Percentiles rank a stretch among this genome's conserved stretches.
These are phyloP conservation scores for Saccharomycopsis fodiens DNA, from an alignment of 805 yeast genomes.

Conservation along the genomic window DNA sequence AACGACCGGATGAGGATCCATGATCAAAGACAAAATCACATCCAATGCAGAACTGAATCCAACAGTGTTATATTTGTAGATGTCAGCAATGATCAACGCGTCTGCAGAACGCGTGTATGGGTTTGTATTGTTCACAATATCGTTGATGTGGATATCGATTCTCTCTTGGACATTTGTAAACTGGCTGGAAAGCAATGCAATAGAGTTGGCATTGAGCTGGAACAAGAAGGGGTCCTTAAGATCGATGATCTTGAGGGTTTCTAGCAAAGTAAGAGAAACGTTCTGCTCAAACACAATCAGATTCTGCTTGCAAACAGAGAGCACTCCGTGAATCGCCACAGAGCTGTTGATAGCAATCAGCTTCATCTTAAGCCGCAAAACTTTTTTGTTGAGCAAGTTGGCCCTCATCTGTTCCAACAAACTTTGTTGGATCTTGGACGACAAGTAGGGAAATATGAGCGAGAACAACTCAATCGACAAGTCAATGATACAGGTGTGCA, in stretches of 20 bases:
- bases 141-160: constrained; percentile 49
- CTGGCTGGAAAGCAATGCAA: constrained; percentile 43
- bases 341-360: constrained; percentile 58
- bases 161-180: constrained; percentile 31
- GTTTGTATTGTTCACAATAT: constrained; percentile 55
- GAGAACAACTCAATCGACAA: constrained; percentile 71
- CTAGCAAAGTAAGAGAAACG: constrained; percentile 41
- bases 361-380: constrained; percentile 23
- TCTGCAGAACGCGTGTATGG: constrained; percentile 60
- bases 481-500: constrained; percentile 56
- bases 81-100: constrained; percentile 40
- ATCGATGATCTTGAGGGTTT: constrained; percentile 40
- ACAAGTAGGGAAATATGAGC: constrained; percentile 58
- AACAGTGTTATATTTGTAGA: constrained; percentile 33
- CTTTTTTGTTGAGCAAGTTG: constrained; percentile 36
- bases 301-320: constrained; percentile 24
- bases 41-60: constrained; percentile 42
- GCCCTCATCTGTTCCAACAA: constrained; percentile 73
- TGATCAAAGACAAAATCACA: constrained; percentile 49
- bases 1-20: constrained; percentile 82
- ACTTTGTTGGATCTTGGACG: constrained; percentile 77
- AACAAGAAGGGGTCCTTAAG: constrained; percentile 35
- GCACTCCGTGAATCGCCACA: constrained; percentile 51
- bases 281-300: constrained; percentile 26
- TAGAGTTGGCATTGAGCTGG: constrained; percentile 44